Evolutionary conservation across 2,329 filamentous ascomycete species (phyloP).

Genomic region (Colletotrichum eleusines): DNA sequence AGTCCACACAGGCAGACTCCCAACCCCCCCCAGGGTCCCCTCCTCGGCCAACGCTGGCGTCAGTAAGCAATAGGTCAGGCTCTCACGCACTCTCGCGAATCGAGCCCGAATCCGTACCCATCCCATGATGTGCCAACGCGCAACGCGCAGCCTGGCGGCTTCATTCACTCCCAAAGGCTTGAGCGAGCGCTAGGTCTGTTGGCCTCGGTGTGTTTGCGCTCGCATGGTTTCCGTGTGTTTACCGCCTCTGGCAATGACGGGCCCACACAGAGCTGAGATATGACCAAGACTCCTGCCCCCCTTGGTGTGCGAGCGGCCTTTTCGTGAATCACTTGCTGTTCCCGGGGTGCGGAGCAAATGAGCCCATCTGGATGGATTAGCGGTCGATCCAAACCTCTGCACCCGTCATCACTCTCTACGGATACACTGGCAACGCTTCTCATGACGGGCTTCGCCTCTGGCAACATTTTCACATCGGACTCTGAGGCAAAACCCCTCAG

Average conservation of each 20-base stretch:
- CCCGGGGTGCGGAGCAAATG: conserved; percentile 29
- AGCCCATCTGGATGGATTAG: conserved; percentile 37
- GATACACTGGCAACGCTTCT: background rate
- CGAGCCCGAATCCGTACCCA: conserved; percentile 15
- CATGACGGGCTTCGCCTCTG: conserved; percentile 11
- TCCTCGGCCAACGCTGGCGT: background rate
- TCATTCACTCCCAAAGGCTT: background rate
- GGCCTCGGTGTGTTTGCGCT: conserved; percentile 3
- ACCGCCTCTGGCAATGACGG: background rate
- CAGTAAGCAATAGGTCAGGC: conserved; percentile 8
- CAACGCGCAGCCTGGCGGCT: background rate
- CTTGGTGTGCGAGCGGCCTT: conserved; percentile 10
- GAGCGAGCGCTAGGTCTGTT: background rate
- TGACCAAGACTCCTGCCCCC: conserved; percentile 1
- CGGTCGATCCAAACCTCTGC: conserved; percentile 26
- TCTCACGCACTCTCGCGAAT: conserved; percentile 10
- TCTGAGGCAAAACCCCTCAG: conserved; percentile 7
- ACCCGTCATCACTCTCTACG: too few species aligned
- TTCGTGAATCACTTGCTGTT: conserved; percentile 34
- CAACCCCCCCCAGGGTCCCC: too few species aligned
- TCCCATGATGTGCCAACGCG: conserved; percentile 14
- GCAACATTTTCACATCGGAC: conserved; percentile 9
- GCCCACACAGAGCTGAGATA: conserved; percentile 10
- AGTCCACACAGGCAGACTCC: background rate
- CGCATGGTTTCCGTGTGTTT: conserved; percentile 6